phyloP scores from a whole-genome alignment of 1,284 basidiomycete genomes.

The Somion occarium region DNA sequence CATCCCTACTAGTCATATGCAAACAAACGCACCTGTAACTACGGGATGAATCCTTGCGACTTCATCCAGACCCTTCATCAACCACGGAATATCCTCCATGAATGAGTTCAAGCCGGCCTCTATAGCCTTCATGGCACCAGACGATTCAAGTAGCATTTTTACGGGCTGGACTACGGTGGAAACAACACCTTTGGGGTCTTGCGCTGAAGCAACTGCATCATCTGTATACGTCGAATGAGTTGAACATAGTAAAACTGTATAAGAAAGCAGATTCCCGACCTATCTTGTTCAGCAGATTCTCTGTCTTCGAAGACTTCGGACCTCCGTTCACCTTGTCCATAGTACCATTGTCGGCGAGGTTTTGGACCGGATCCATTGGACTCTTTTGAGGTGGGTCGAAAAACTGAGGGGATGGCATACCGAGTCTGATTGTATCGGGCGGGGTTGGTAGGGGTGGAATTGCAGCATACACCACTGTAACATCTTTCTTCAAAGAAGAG shows the following conservation, averaged over 20 bases:
- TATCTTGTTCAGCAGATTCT: slow-evolving; percentile 7
- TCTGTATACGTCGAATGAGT: not conserved
- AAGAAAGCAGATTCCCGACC: not conserved
- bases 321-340: slow-evolving; percentile 1
- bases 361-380: not conserved
- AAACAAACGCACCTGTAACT: slow-evolving; percentile 6
- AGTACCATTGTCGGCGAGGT: not conserved
- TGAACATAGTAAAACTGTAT: not conserved
- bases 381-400: not conserved
- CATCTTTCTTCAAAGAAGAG: not conserved
- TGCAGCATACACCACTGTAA: not conserved
- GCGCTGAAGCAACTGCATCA: not conserved
- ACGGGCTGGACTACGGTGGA: not conserved
- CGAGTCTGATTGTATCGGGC: not conserved
- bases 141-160: slow-evolving; percentile 3
- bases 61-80: slow-evolving; percentile 13
- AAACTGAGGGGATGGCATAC: not conserved
- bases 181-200: not conserved
- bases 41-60: slow-evolving; percentile 13
- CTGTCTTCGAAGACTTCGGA: not conserved
- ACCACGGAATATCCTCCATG: slow-evolving; percentile 9
- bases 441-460: not conserved
- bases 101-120: slow-evolving; percentile 10
- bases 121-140: slow-evolving; percentile 3
- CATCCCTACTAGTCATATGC: not conserved